These are phyloP conservation scores for Pyrenophora teres DNA, from an alignment of 2,329 filamentous ascomycete species.

Conservation along the genomic window DNA sequence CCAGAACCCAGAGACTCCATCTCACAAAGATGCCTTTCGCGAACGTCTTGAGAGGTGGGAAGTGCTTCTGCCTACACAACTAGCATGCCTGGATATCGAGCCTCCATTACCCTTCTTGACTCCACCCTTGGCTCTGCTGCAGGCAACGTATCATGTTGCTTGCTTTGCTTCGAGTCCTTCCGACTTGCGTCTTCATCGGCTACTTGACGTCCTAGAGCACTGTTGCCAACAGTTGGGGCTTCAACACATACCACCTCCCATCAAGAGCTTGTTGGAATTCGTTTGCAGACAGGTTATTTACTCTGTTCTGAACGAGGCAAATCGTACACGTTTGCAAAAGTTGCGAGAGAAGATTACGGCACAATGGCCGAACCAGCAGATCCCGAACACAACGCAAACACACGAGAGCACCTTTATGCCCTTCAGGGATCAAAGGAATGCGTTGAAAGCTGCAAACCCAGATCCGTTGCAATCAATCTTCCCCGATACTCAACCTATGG, in stretches of 20 bases:
- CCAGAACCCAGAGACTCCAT: background rate
- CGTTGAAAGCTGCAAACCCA: slow-evolving; percentile 24
- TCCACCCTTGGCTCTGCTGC: slow-evolving; percentile 37
- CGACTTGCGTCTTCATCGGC: slow-evolving; percentile 21
- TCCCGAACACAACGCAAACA: background rate
- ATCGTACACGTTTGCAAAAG: slow-evolving; percentile 25
- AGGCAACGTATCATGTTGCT: slow-evolving; percentile 33
- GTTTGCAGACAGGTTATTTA: slow-evolving; percentile 21
- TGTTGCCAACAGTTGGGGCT: slow-evolving; percentile 25
- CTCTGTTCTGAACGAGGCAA: slow-evolving; percentile 17
- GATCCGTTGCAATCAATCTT: slow-evolving; percentile 24
- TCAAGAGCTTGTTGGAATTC: slow-evolving; percentile 32
- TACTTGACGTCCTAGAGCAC: slow-evolving; percentile 33
- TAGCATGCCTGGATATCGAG: slow-evolving; percentile 27
- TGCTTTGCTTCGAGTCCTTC: slow-evolving; percentile 29
- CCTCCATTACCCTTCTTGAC: slow-evolving; percentile 19
- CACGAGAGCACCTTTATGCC: slow-evolving; percentile 5
- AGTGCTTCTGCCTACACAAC: slow-evolving; percentile 29
- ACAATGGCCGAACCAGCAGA: slow-evolving; percentile 15
- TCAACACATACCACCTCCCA: slow-evolving; percentile 36
- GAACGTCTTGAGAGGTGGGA: slow-evolving; percentile 48
- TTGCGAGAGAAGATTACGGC: slow-evolving; percentile 18
- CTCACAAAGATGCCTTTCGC: slow-evolving; percentile 30
- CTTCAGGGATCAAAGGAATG: slow-evolving; percentile 1
- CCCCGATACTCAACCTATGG: slow-evolving; percentile 3